Conservation (phyloP, 2,329 filamentous ascomycete genomes). For the Lachnellula willkommii region DNA sequence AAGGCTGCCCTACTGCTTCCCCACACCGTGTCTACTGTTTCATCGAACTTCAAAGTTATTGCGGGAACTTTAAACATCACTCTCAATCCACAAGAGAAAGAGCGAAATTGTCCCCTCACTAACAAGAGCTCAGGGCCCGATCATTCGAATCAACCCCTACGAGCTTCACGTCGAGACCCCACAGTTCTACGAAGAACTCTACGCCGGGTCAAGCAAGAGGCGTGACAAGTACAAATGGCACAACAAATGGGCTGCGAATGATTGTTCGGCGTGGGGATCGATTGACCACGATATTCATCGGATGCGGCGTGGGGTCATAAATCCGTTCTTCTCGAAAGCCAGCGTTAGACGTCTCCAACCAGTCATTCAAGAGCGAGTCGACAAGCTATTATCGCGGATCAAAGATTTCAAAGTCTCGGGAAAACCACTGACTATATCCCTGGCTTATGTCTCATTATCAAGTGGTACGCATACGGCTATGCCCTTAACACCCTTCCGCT, state of each 20-base stretch:
- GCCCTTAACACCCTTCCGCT: background rate
- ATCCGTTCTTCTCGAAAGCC: constrained; percentile 19
- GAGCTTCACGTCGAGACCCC: constrained; percentile 37
- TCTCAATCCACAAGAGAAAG: background rate
- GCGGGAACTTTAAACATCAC: too few species aligned
- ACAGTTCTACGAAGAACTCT: constrained; percentile 38
- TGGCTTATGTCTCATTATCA: background rate
- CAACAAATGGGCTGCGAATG: constrained; percentile 4
- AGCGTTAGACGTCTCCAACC: constrained; percentile 17
- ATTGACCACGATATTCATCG: constrained; percentile 18
- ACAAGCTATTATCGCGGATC: constrained; percentile 7
- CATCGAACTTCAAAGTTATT: too few species aligned
- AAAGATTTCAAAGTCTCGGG: constrained; percentile 3
- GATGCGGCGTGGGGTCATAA: constrained; percentile 15
- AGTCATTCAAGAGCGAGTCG: constrained; percentile 16
- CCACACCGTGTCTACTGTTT: too few species aligned
- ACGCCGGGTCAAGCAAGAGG: constrained; percentile 21
- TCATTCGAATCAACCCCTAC: constrained; percentile 35
- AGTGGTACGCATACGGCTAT: background rate
- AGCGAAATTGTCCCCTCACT: background rate
- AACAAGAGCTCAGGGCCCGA: constrained; percentile 27
- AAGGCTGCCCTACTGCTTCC: too few species aligned
- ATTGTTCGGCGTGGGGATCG: constrained; percentile 10
- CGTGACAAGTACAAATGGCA: constrained; percentile 13
- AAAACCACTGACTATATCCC: background rate